Evolutionary conservation across 2,329 filamentous ascomycete genomes (phyloP), one percentile per base, ranked within the genome.

Genomic region (Nannizzia gypsea): DNA sequence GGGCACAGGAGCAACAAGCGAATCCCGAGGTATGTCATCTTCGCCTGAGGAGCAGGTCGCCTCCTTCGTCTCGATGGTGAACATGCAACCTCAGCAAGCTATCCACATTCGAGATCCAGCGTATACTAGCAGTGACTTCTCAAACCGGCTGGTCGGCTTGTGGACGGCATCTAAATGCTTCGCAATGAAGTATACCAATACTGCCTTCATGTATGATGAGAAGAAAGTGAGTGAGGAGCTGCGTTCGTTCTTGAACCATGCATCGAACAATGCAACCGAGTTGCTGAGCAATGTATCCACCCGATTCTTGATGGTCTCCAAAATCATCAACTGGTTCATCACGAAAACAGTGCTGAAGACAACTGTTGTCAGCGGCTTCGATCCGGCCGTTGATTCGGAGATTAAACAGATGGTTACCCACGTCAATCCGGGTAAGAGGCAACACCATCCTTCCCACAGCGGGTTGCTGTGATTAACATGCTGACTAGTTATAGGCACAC

Each of bases 261-360:
- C 66, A 26, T 61, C 64, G 2, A 60, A 64, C 24, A 54, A 42
- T 15, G 36, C 57, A 1, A 56, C 62, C 5, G 57, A 61, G 11
- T 65, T 72, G 34, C 62, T 72, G 15, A 61, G 61, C 5, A 64
- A 67, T 31, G 31, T 63, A 2, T 44, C 55, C 3, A 69, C 67
- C 3, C 63, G 69, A 13, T 64, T 60, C 22, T 59, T 65, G 4
- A 62, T 68, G 11, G 58, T 73, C 8, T 61, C 67, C 8, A 70
- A 69, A 36, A 65, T 68, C 2, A 67, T 73, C 46, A 69, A 70
- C 56, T 64, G 60, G 26, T 69, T 66, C 52, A 57, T 70, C 5
- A 62, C 65, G 26, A 61, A 62, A 1, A 60, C 66, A 5, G 59
- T 71, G 2, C 56, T 71, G 44, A 67, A 64, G 8, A 59, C 65